Evolutionary conservation across 1,284 basidiomycete genomes (phyloP), one percentile per base, ranked within the genome.

Genomic region (Puccinia hordei): DNA sequence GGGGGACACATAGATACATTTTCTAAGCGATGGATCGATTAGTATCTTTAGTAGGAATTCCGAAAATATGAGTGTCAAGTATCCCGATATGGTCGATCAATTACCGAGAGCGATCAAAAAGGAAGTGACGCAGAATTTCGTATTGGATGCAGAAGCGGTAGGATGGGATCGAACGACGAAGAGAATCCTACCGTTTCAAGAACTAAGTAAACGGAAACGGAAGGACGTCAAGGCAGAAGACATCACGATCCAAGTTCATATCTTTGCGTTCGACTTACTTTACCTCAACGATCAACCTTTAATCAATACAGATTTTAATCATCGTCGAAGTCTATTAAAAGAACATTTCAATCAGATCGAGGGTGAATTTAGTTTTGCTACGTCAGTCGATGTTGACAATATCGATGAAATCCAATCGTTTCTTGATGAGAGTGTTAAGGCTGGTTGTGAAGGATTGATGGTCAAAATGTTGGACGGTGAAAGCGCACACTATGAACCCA

Each of bases 1-100:
- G 38, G 38, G 38, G 38, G 17, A 55, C 19, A 51, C 86, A 1
- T 84, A 93, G 89, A 92, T 95, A 2, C 95, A 98, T 86, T 90
- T 89, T 85, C 87, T 94, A 63, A 90, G 90, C 66, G 89, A 93
- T 84, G 94, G 93, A 1, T 89, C 88, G 10, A 90, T 99, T 46
- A 89, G 90, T 17, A 92, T 99, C 53, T 99, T 98, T 87, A 96
- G 93, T 86, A 89, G 97, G 73, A 99, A 99, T 86, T 97, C 94
- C 49, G 97, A 99, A 86, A 94, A 99, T 85, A 99, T 99, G 97
- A 95, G 93, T 85, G 95, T 95, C 85, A 99, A 99, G 85, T 99
- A 99, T 87, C 97, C 96, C 0, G 97, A 99, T 87, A 88, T 99
- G 19, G 90, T 98, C 22, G 93, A 94, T 83, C 95, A 98, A 85